These are phyloP conservation scores for Aspergillus bridgeri DNA, from an alignment of 495 filamentous ascomycete species.

Conservation along the genomic window DNA sequence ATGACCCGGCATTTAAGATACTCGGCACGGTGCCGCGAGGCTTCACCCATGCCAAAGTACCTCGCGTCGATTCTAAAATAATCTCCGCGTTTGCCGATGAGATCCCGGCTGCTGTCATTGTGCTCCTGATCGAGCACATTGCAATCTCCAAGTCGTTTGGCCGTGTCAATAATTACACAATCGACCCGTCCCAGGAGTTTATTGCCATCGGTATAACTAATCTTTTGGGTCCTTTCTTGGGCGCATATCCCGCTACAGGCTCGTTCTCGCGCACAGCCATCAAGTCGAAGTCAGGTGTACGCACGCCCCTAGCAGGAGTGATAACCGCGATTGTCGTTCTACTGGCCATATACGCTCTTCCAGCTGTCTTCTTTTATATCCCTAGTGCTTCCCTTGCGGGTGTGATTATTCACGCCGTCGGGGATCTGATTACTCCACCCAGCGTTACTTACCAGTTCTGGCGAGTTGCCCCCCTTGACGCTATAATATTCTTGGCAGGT, in stretches of 20 bases:
- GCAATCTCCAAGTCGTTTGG: conserved; percentile 98
- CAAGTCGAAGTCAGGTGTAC: conserved; percentile 95
- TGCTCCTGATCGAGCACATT: conserved; percentile 92
- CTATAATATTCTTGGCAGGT: conserved; percentile 89
- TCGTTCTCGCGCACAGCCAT: conserved; percentile 99
- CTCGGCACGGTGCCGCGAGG: conserved; percentile 76
- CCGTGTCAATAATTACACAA: conserved; percentile 95
- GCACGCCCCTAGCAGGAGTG: conserved; percentile 86
- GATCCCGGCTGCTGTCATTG: conserved; percentile 81
- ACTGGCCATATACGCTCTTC: conserved; percentile 87
- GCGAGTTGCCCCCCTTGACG: conserved; percentile 85
- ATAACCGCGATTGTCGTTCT: conserved; percentile 88
- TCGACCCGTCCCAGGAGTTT: conserved; percentile 94
- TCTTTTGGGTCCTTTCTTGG: conserved; percentile 88
- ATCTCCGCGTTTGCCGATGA: conserved; percentile 59
- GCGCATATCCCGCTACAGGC: conserved; percentile 90
- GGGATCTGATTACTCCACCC: conserved; percentile 90
- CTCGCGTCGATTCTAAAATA: conserved; percentile 59
- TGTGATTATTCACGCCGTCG: conserved; percentile 97
- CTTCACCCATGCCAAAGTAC: conserved; percentile 74
- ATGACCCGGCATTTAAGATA: conserved; percentile 57
- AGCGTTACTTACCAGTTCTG: conserved; percentile 96
- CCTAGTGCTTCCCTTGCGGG: conserved; percentile 80
- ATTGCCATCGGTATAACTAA: conserved; percentile 93
- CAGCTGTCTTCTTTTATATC: conserved; percentile 94